phyloP scores from a whole-genome alignment of 805 yeast genomes.

The Ogataea trehalophila region DNA sequence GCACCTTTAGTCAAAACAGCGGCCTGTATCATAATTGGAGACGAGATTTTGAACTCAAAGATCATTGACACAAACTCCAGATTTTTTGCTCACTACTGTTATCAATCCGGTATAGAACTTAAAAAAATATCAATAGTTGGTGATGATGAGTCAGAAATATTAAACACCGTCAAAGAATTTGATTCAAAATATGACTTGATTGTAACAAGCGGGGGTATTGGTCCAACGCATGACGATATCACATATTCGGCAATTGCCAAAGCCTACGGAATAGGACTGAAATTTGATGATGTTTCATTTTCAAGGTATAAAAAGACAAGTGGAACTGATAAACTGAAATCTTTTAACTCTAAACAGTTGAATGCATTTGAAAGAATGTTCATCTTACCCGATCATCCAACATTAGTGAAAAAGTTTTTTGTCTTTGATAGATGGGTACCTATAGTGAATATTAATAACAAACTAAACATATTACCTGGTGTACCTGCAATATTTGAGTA shows the following conservation, averaged over 20 bases:
- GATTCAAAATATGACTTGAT: constrained; percentile 55
- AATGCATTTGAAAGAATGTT: constrained; percentile 77
- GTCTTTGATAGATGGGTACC: constrained; percentile 77
- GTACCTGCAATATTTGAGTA: constrained; percentile 68
- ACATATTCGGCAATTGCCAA: constrained; percentile 73
- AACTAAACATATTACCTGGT: constrained; percentile 76
- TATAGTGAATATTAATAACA: constrained; percentile 58
- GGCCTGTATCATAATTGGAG: constrained; percentile 69
- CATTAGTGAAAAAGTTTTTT: constrained; percentile 40
- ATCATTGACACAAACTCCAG: constrained; percentile 74
- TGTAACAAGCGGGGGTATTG: constrained; percentile 72
- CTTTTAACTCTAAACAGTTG: constrained; percentile 38
- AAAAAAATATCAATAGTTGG: constrained; percentile 69
- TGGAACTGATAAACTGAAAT: constrained; percentile 30
- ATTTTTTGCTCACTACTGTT: constrained; percentile 68
- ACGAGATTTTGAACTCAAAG: constrained; percentile 84
- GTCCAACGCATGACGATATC: constrained; percentile 89
- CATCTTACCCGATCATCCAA: constrained; percentile 46
- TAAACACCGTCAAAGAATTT: constrained; percentile 44
- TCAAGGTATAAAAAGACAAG: constrained; percentile 51
- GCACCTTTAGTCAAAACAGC: constrained; percentile 29
- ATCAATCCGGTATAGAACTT: constrained; percentile 60
- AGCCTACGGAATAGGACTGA: constrained; percentile 49
- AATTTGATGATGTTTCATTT: constrained; percentile 53
- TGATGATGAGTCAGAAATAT: constrained; percentile 66